Base-by-base conservation (phyloP, 768 basidiomycete genomes). In the Clitopilus hobsonii region DNA sequence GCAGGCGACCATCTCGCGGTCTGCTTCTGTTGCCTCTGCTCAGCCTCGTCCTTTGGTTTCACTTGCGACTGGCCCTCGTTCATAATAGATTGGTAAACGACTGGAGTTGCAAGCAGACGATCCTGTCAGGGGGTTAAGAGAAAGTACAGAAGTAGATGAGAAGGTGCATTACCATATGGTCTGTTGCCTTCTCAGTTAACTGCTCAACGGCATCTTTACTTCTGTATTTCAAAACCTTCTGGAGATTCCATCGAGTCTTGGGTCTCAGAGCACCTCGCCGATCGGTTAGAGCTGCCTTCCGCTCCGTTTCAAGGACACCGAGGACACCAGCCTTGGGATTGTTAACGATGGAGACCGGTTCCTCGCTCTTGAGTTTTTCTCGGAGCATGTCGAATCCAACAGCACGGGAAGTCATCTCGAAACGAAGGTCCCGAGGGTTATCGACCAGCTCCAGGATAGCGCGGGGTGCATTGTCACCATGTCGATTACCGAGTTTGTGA, bases 371-470 rank as follows among this genome's bases (percentile, higher is more conserved):
- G 30, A 91, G 66, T 57, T 76, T 81, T 58, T 80, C 76, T 48
- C 78, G 79, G 55, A 89, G 64, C 29, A 93, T 62, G 63, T 98
- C 95, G 77, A 90, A 84, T 0, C 94, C 97, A 26, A 95, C 79
- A 1, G 91, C 84, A 52, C 91, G 83, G 22, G 96, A 89, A 14
- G 91, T 88, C 77, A 95, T 83, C 67, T 95, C 93, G 66, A 86
- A 89, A 57, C 86, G 85, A 38, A 98, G 73, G 72, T 99, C 97
- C 55, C 81, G 77, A 14, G 93, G 92, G 63, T 90, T 89, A 75
- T 98, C 97, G 26, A 98, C 95, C n/a, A 99, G 77, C 68, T 96
- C 92, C 41, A 99, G 70, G 58, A 99, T 83, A 3, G 95, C 94
- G 62, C 87, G 80, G 1, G 94, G 93, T 23, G 97, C 97, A 63